Base-by-base conservation (phyloP, 2,329 filamentous ascomycete species). In the Penicillium freii region DNA sequence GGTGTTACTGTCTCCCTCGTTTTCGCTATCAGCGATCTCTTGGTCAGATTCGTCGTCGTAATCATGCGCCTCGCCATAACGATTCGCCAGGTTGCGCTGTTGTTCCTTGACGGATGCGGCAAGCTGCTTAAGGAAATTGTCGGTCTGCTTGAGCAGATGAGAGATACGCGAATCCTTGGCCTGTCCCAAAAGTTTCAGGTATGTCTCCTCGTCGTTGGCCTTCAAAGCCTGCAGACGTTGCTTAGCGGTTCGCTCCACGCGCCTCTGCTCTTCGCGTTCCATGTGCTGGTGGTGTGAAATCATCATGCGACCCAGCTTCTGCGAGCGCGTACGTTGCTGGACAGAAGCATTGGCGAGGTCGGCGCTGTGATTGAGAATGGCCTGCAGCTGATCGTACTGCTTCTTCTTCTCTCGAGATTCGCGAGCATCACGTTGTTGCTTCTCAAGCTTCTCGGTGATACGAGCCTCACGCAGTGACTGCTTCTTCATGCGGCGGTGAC, bases 121-220 rank as follows among this genome's bases (percentile, higher is more conserved):
- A 60, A 99, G 88, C 76, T 97, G 93, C 66, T 92, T 89, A 78
- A 99, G 83, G 86, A 99, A 99, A 52, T 92, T 92, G 75, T 99
- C 93, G 51, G 94, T 99, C 78, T 99, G 94, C 72, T 91, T 91
- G 67, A 99, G 88, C 70, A 99, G 80, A 74, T 99, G 94, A 9
- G 94, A 96, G 64, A 99, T 99, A 87, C 94, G 93, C 39, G 93
- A 97, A 80, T 99, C 94, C 81, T 99, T 99, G 70, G 94, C 94
- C 77, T 99, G 93, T 71, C 96, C 94, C 69, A 99, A 88, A 71
- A 99, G 83, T 77, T 97, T 97, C 77, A 99, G 85, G 74, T 99
- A 99, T 0, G 94, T 96, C 78, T 97, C 94, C 80, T 99, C 94
- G 75, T 99, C 94, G 86, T 99, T 96, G 69, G 94, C 93, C 80